A percentile compares a stretch with the other conserved stretches of the same genome.
phyloP scores from a whole-genome alignment of 768 basidiomycete species.

The Udeniomyces megalosporus region DNA sequence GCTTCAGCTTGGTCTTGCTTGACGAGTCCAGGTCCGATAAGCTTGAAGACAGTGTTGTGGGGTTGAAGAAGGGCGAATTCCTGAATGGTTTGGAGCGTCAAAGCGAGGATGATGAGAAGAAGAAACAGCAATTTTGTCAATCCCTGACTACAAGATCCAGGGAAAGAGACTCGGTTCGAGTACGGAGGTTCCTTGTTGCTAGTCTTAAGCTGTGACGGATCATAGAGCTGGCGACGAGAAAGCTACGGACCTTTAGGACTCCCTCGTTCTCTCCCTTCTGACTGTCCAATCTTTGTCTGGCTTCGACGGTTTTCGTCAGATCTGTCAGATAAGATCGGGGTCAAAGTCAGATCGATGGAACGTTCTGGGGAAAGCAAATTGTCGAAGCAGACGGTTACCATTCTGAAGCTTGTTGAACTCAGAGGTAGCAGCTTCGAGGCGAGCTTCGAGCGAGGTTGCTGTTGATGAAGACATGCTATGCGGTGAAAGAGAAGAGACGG shows the following conservation, averaged over 20 bases:
- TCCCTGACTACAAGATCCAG: not conserved
- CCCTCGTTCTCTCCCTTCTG: constrained; percentile 81
- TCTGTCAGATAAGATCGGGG: too few relatives aligned
- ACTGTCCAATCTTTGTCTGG: constrained; percentile 70
- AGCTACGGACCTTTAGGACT: constrained; percentile 56
- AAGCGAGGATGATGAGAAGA: not conserved
- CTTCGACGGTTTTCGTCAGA: constrained; percentile 54
- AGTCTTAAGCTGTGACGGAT: not conserved
- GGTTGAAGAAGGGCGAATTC: constrained; percentile 63
- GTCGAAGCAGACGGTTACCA: too few relatives aligned
- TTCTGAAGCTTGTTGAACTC: constrained; percentile 70
- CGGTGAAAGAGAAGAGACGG: not conserved
- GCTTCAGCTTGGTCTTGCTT: constrained; percentile 79
- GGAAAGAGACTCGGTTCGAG: not conserved
- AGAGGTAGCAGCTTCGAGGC: constrained; percentile 40
- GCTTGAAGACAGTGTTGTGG: constrained; percentile 72
- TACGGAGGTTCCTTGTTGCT: too few relatives aligned
- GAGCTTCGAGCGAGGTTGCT: constrained; percentile 2
- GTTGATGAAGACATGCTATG: not conserved
- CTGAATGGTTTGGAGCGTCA: too few relatives aligned
- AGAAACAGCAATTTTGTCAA: not conserved
- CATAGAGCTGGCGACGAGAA: not conserved
- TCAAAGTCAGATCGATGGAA: too few relatives aligned
- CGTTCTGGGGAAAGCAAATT: too few relatives aligned
- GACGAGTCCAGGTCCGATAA: constrained; percentile 76